Base-by-base conservation (phyloP, 192 early-diverging fungal genomes). In the Gryganskiella cystojenkinii region DNA sequence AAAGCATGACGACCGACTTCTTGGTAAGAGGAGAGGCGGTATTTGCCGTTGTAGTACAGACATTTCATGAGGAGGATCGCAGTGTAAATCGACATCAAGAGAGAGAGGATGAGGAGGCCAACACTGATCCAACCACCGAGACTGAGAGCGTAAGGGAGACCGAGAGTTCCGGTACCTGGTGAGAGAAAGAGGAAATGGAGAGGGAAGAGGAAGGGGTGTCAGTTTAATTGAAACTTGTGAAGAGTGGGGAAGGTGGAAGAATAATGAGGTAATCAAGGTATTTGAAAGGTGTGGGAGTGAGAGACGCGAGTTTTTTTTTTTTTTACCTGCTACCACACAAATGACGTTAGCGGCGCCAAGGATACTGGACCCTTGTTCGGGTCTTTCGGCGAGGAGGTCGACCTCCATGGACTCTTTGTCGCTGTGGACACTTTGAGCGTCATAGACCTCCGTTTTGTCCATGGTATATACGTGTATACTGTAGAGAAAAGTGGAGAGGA, bases 111-210 rank as follows among this genome's bases (percentile, higher is more conserved):
- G 33, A 96, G 81, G 65, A 95, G 80, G n/a, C 88, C 64, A 8
- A 91, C 59, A 34, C 90, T 91, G 27, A 90, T 74, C 95, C 95
- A 96, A 0, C 95, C 95, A 58, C 89, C 86, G 37, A 89, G 81
- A 42, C 73, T 84, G 17, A 96, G 83, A 5, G 94, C 90, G 70
- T 90, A 95, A 3, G 95, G 95, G 20, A 96, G 83, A 70, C 94
- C 93, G 25, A 95, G 86, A 27, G 93, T 87, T 14, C 95, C 95
- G 10, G 90, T 91, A 42, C 94, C 94, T 74, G 50, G 15, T 22
- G 11, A 24, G n/a, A 61, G 30, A 24, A 25, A 49, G 33, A 57
- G 35, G 20, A 35, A 19, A 22, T 14, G 6, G 31, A 44, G 56
- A 60, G 28, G 20, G 25, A 58, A 59, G 40, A 30, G 19, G 8